phyloP scores from a whole-genome alignment of 2,329 filamentous ascomycete genomes.

The Colletotrichum godetiae region DNA sequence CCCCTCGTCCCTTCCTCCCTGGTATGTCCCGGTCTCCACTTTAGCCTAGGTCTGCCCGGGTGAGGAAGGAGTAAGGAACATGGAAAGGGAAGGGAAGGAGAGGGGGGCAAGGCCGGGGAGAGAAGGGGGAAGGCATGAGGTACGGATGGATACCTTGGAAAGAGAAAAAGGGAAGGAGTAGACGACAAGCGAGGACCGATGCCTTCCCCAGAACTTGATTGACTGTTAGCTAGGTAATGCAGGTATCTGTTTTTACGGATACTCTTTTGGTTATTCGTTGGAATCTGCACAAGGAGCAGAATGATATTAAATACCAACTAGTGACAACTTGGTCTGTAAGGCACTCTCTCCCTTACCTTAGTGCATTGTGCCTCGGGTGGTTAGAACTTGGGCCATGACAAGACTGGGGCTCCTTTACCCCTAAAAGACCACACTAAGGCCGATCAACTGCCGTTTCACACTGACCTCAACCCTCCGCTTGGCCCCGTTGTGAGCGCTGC shows the following conservation, averaged over 20 bases:
- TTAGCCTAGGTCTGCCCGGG: not conserved
- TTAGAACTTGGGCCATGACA: not conserved
- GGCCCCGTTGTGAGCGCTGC: conserved; percentile 27
- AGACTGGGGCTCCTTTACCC: not conserved
- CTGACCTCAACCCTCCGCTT: conserved; percentile 33
- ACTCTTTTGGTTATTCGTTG: not conserved
- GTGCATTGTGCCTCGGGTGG: not conserved
- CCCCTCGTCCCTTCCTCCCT: conserved; percentile 12
- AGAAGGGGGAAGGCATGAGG: not conserved
- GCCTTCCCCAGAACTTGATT: not conserved
- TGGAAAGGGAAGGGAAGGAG: not conserved
- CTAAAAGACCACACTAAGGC: conserved; percentile 17
- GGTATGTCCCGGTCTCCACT: not conserved
- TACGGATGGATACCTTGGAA: too few species aligned
- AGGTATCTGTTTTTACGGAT: too few species aligned
- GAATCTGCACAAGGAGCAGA: not conserved
- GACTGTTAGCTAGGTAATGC: not conserved
- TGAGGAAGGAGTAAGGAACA: not conserved
- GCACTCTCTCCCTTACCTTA: not conserved
- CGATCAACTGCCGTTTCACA: conserved; percentile 35
- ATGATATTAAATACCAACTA: not conserved
- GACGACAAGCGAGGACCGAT: not conserved
- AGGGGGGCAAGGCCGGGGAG: not conserved
- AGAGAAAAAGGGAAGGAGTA: not conserved
- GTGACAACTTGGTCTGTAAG: not conserved